A percentile compares a stretch with the other conserved stretches of the same genome.
Evolutionary conservation across 139 green algal species (phyloP).

Genomic region (Zygnema cylindricum): DNA sequence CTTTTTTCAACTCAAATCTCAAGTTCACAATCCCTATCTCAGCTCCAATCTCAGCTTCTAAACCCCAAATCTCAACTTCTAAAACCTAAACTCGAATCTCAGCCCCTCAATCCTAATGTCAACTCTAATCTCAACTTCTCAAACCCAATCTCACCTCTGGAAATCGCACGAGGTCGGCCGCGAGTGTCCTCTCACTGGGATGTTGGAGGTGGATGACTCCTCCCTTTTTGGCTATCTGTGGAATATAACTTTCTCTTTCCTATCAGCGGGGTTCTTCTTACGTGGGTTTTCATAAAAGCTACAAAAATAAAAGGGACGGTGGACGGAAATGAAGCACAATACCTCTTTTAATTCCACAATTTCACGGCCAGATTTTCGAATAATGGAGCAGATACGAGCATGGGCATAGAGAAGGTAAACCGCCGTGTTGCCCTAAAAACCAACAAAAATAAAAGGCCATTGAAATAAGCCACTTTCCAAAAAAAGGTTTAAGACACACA

Average conservation of each 20-base stretch:
- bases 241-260: not conserved
- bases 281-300: no score
- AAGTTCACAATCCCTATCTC: conserved; percentile 7
- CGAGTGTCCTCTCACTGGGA: conserved; percentile 43
- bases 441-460: no score
- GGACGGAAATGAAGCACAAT: not conserved
- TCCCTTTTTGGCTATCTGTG: not conserved
- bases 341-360: conserved; percentile 58
- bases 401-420: conserved; percentile 98
- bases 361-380: conserved; percentile 58
- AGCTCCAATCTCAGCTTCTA: not conserved
- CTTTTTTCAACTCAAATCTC: conserved; percentile 24
- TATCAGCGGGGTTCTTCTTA: not conserved
- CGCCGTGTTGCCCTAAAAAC: conserved; percentile 89
- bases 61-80: not conserved
- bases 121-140: not conserved
- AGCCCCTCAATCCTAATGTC: conserved; percentile 17
- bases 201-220: conserved; percentile 14
- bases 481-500: no score
- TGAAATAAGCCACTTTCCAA: no score
- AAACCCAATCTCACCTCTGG: conserved; percentile 37
- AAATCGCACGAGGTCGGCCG: conserved; percentile 49
- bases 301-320: no score
- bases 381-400: conserved; percentile 74
- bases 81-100: conserved; percentile 35